Conservation (phyloP, 1,284 basidiomycete species). For the Erythrobasidium hasegawianum region DNA sequence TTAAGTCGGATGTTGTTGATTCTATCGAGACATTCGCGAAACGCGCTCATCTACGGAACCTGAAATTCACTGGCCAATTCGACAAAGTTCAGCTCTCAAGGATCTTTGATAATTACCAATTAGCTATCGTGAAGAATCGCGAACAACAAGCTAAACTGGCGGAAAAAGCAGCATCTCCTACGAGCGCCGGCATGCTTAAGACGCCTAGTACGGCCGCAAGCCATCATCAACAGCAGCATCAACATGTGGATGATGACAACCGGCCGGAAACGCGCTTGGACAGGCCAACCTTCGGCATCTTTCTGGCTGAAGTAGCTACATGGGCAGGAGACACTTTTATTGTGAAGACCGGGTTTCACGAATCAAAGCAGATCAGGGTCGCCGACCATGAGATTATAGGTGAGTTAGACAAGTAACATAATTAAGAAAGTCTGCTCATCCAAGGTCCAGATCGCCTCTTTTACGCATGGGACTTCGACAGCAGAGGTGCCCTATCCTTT, state of each 20-base stretch:
- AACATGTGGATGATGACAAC: slow-evolving; percentile 33
- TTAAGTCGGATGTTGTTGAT: slow-evolving; percentile 84
- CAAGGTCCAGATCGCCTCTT: slow-evolving; percentile 64
- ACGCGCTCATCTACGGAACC: slow-evolving; percentile 85
- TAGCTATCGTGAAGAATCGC: slow-evolving; percentile 42
- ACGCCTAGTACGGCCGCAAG: slow-evolving; percentile 42
- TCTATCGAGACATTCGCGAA: slow-evolving; percentile 95
- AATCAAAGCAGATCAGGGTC: slow-evolving; percentile 66
- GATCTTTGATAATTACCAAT: slow-evolving; percentile 74
- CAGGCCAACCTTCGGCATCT: slow-evolving; percentile 78
- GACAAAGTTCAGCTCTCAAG: slow-evolving; percentile 83
- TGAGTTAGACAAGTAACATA: no score
- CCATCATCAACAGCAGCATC: slow-evolving; percentile 8
- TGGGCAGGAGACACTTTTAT: slow-evolving; percentile 96
- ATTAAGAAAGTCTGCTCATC: no score
- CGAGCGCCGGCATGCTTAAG: slow-evolving; percentile 4
- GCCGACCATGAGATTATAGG: slow-evolving; percentile 72
- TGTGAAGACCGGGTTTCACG: slow-evolving; percentile 85
- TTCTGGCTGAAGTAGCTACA: slow-evolving; percentile 86
- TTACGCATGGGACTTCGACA: slow-evolving; percentile 81
- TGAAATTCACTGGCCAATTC: slow-evolving; percentile 76
- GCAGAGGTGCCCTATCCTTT: slow-evolving; percentile 74
- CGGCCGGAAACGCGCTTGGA: slow-evolving; percentile 74
- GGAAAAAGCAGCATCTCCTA: slow-evolving; percentile 8
- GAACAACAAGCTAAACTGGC: slow-evolving; percentile 31